These are phyloP conservation scores for Leccinum boreale DNA, from an alignment of 768 basidiomycete species.

Conservation along the genomic window DNA sequence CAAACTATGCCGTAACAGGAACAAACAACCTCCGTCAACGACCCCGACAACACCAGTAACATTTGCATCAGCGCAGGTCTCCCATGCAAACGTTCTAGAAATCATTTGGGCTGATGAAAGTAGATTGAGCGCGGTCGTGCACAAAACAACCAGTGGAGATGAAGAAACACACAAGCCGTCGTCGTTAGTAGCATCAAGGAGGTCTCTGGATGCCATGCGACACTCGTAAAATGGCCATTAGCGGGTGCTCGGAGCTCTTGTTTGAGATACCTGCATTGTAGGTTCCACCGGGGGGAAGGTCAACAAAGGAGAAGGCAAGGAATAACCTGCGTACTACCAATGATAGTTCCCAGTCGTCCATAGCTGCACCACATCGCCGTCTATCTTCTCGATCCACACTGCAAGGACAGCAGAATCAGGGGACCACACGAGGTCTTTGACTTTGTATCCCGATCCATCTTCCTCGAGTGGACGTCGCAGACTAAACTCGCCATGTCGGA, in stretches of 20 bases:
- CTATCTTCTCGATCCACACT: slow-evolving; percentile 74
- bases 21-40: slow-evolving; percentile 75
- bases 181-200: slow-evolving; percentile 62
- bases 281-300: slow-evolving; percentile 1
- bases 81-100: slow-evolving; percentile 70
- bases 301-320: slow-evolving; percentile 1
- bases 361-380: slow-evolving; percentile 81
- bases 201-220: slow-evolving; percentile 87
- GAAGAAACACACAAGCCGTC: slow-evolving; percentile 52
- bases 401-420: slow-evolving; percentile 82
- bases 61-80: slow-evolving; percentile 69
- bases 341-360: slow-evolving; percentile 96
- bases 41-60: slow-evolving; percentile 89
- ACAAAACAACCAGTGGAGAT: background rate
- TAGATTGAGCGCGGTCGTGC: slow-evolving; percentile 2
- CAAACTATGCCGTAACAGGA: background rate
- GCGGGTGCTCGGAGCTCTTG: slow-evolving; percentile 68
- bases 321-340: slow-evolving; percentile 49
- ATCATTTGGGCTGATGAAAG: slow-evolving; percentile 46
- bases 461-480: slow-evolving; percentile 40
- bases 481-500: slow-evolving; percentile 87
- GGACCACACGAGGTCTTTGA: slow-evolving; percentile 82
- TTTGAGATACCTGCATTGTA: slow-evolving; percentile 75
- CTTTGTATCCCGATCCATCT: slow-evolving; percentile 61
- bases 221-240: slow-evolving; percentile 61